These are phyloP conservation scores for Linderniella brevidens DNA, from an alignment of 257 asterid genomes.

Conservation along the genomic window DNA sequence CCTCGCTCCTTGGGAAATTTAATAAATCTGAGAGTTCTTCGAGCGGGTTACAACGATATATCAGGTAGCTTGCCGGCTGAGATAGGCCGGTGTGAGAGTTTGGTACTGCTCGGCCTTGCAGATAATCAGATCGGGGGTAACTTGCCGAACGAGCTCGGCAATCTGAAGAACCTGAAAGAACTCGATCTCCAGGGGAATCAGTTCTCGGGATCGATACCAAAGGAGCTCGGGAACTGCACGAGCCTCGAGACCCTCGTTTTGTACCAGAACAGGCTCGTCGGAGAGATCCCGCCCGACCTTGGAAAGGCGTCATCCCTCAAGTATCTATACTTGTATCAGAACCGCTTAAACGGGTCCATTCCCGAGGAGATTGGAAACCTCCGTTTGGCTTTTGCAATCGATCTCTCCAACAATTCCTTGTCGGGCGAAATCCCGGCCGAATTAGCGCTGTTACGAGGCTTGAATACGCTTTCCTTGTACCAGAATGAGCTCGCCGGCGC, in stretches of 20 bases:
- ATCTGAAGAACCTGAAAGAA: slow-evolving; percentile 34
- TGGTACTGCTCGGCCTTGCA: slow-evolving; percentile 60
- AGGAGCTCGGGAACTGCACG: slow-evolving; percentile 62
- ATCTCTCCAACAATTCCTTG: slow-evolving; percentile 66
- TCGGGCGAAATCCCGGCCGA: slow-evolving; percentile 63
- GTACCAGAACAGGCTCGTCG: slow-evolving; percentile 57
- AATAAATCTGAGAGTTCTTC: slow-evolving; percentile 31
- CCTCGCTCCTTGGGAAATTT: slow-evolving; percentile 56
- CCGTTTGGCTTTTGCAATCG: slow-evolving; percentile 35
- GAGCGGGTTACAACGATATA: slow-evolving; percentile 69
- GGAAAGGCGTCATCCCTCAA: slow-evolving; percentile 30
- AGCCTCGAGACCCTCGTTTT: slow-evolving; percentile 45
- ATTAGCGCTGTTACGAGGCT: slow-evolving; percentile 28
- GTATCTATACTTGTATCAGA: slow-evolving; percentile 48
- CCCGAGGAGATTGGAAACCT: slow-evolving; percentile 80
- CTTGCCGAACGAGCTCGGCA: slow-evolving; percentile 67
- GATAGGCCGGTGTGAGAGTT: slow-evolving; percentile 39
- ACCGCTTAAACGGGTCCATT: slow-evolving; percentile 59
- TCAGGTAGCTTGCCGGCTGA: slow-evolving; percentile 64
- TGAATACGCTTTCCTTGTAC: slow-evolving; percentile 44
- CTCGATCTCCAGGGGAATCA: slow-evolving; percentile 61
- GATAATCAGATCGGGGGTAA: slow-evolving; percentile 51
- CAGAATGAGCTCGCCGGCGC: slow-evolving; percentile 56
- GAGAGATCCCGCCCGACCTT: slow-evolving; percentile 60
- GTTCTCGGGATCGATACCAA: slow-evolving; percentile 55